Conservation (phyloP, 2,329 filamentous ascomycete genomes). For the Dactylonectria macrodidyma region DNA sequence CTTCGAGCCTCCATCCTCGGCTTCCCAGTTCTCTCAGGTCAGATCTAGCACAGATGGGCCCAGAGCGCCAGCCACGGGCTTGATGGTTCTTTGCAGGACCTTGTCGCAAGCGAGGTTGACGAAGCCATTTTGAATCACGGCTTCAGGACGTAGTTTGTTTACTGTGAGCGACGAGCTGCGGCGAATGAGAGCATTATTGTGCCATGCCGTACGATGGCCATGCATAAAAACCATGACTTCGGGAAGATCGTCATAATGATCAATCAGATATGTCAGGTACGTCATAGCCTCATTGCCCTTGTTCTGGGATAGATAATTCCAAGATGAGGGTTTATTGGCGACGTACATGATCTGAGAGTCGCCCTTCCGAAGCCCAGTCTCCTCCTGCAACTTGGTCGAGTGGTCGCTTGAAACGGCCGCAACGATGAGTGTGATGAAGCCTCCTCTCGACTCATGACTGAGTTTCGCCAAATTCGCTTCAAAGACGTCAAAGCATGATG, state of each 20-base stretch:
- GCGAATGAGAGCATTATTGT: slow-evolving; percentile 22
- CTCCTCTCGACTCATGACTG: neutral
- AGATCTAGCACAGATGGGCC: slow-evolving; percentile 15
- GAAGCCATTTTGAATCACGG: slow-evolving; percentile 15
- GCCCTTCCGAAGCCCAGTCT: slow-evolving; percentile 9
- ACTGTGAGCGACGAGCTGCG: slow-evolving; percentile 21
- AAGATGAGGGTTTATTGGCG: slow-evolving; percentile 6
- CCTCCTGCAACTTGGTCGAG: neutral
- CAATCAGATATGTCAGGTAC: slow-evolving; percentile 22
- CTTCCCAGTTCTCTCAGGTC: slow-evolving; percentile 14
- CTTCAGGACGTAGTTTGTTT: slow-evolving; percentile 16
- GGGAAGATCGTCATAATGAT: slow-evolving; percentile 11
- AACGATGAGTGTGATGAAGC: neutral
- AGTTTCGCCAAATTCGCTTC: slow-evolving; percentile 3
- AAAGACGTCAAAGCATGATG: slow-evolving; percentile 18
- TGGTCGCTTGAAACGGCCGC: slow-evolving; percentile 21
- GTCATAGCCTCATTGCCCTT: slow-evolving; percentile 26
- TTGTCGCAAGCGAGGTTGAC: slow-evolving; percentile 19
- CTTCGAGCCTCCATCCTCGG: neutral
- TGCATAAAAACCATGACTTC: slow-evolving; percentile 26
- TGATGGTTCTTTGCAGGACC: slow-evolving; percentile 4
- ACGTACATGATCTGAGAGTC: slow-evolving; percentile 17
- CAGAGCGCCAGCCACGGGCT: neutral
- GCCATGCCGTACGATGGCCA: slow-evolving; percentile 22
- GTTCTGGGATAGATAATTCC: slow-evolving; percentile 6